Conservation (phyloP, 176 grass and related monocot genomes). For the Tillandsia fasciculata region DNA sequence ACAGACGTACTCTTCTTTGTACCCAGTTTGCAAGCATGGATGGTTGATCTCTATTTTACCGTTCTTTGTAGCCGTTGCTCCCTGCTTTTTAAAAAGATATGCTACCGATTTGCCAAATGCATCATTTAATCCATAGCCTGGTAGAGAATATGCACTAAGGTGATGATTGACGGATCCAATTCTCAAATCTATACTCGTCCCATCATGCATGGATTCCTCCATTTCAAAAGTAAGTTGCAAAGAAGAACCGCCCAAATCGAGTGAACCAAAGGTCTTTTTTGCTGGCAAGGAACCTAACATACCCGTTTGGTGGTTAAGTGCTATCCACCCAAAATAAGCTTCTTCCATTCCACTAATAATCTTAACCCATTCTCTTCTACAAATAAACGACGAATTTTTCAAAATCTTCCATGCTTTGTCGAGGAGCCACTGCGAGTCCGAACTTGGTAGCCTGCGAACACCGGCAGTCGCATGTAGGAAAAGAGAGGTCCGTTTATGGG, state of each 20-base stretch:
- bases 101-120: constrained; percentile 96
- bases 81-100: constrained; percentile 50
- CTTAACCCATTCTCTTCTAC: constrained; percentile 79
- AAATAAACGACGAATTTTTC: constrained; percentile 94
- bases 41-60: constrained; percentile 73
- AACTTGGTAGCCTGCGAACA: constrained; percentile 72
- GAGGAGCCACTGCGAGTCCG: constrained; percentile 88
- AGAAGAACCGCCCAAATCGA: constrained; percentile 96
- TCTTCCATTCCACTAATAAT: constrained; percentile 94
- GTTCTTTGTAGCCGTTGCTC: constrained; percentile 27
- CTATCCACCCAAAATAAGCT: constrained; percentile 99
- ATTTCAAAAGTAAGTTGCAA: constrained; percentile 99
- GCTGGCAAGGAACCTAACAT: constrained; percentile 57
- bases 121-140: constrained; percentile 95
- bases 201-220: constrained; percentile 42
- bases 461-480: constrained; percentile 96
- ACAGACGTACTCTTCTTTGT: constrained; percentile 82
- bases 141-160: constrained; percentile 92
- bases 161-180: constrained; percentile 73
- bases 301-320: constrained; percentile 73
- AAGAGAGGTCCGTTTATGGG: constrained; percentile 67
- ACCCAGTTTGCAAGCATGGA: constrained; percentile 83
- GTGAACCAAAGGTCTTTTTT: constrained; percentile 75
- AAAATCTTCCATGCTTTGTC: constrained; percentile 88
- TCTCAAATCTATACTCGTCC: constrained; percentile 52